Base-by-base conservation (phyloP, 1,284 basidiomycete species). In the Austroboletus olivaceoglutinosus region DNA sequence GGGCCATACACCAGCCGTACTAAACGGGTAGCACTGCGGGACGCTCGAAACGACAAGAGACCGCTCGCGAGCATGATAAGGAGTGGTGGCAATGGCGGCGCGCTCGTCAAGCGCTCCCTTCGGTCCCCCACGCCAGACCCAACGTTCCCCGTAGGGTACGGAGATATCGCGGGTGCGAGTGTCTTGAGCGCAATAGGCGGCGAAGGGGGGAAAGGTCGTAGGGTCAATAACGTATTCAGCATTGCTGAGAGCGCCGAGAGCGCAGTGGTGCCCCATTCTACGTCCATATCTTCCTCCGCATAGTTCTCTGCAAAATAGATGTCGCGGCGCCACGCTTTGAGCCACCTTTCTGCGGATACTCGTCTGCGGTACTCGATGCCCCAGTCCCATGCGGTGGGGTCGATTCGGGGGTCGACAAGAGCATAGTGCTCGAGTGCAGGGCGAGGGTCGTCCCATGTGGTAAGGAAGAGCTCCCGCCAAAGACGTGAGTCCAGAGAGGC, bases 381-480 rank as follows among this genome's bases (percentile, higher is more conserved):
- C 58, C 51, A 64, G 41, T 68, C 53, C 61, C 59, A 66, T 2
- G 39, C 3, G 1, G 34, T 19, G 11, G 40, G 45, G 21, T 56
- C 41, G n/a, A 53, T 50, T 8, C 61, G 59, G 25, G 60, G 46
- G 42, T 63, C 62, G 27, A 63, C 57, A 33, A 45, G 49, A 5
- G 51, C 53, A 12, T 65, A 45, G 29, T 60, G 58, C 18, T 53
- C 54, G 34, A 67, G 55, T 1, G 67, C 58, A 4, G 57, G 61
- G 31, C 75, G 64, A 0, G 78, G 79, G 48, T 82, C 75, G 50
- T 82, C 80, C 56, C 80, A 82, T 1, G 66, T 67, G 2, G 70
- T 58, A 19, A 82, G 67, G 60, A 78, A 82, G 38, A 82, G 64
- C 48, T 75, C 70, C 23, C 79, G 67, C 80, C 80, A 82, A 18